Percentiles rank a stretch among this genome's conserved stretches.
Conservation (phyloP, 2,329 filamentous ascomycete species). For the Paraconiothyrium sp. region DNA sequence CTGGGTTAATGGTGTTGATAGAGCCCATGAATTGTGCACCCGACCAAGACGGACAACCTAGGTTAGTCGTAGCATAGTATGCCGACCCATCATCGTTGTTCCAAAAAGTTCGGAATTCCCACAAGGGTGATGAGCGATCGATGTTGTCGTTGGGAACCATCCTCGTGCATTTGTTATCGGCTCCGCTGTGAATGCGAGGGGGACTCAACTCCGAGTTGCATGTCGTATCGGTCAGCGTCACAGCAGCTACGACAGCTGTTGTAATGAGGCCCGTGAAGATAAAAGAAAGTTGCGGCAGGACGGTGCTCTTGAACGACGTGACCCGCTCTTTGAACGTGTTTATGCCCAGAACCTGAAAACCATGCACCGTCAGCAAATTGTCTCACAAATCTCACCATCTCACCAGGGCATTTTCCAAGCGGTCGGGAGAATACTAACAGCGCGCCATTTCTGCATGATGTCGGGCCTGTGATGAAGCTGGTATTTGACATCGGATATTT, state of each 20-base stretch:
- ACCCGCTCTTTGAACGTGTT: constrained; percentile 12
- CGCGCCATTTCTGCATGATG: constrained; percentile 13
- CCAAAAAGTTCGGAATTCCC: constrained; percentile 16
- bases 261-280: constrained; percentile 18
- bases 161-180: constrained; percentile 17
- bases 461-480: constrained; percentile 11
- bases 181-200: constrained; percentile 19
- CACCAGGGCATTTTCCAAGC: not conserved
- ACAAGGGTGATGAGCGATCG: constrained; percentile 16
- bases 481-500: constrained; percentile 19
- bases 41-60: constrained; percentile 13
- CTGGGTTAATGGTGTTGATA: constrained; percentile 17
- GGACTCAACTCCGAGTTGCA: constrained; percentile 8
- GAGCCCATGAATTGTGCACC: constrained; percentile 12
- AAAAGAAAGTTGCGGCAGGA: constrained; percentile 15
- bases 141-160: constrained; percentile 1
- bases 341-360: constrained; percentile 14
- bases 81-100: constrained; percentile 14
- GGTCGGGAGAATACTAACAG: constrained; percentile 9
- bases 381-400: constrained; percentile 4
- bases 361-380: constrained; percentile 12
- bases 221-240: constrained; percentile 17
- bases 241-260: constrained; percentile 15
- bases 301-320: constrained; percentile 10
- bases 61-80: constrained; percentile 15